These are phyloP conservation scores for Mycena rosella DNA, from an alignment of 768 basidiomycete species.

Conservation along the genomic window DNA sequence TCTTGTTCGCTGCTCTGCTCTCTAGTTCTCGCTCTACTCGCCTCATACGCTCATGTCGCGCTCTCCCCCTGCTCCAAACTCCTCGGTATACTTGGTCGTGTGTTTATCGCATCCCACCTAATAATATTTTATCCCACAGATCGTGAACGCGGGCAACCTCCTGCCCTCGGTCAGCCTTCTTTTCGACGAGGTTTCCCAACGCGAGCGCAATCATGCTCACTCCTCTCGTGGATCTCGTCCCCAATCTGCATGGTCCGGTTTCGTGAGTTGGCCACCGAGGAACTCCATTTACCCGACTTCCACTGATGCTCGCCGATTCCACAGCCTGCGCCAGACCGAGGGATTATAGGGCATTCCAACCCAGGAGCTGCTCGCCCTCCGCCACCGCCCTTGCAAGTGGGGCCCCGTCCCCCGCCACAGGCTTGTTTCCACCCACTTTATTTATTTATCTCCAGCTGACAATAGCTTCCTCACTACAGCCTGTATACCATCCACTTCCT, in stretches of 20 bases:
- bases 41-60: conserved; percentile 15
- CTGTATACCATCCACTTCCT: neutral
- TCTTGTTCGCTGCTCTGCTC: conserved; percentile 9
- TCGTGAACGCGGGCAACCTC: conserved; percentile 33
- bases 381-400: conserved; percentile 23
- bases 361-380: neutral
- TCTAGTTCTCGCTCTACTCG: neutral
- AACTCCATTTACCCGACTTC: neutral
- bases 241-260: conserved; percentile 31
- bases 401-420: conserved; percentile 11
- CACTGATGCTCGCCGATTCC: conserved; percentile 3
- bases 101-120: conserved; percentile 18
- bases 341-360: conserved; percentile 3
- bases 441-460: neutral
- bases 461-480: neutral
- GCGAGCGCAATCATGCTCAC: conserved; percentile 23
- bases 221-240: conserved; percentile 19
- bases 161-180: conserved; percentile 34
- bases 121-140: conserved; percentile 23
- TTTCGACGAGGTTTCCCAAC: conserved; percentile 28
- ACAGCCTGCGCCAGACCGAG: conserved; percentile 27
- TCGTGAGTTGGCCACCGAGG: neutral
- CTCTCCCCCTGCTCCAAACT: conserved; percentile 25
- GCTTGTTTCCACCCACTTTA: conserved; percentile 9
- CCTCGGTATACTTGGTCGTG: conserved; percentile 21